Base-by-base conservation (phyloP, 352 stramenopile species). In the Phytophthora uliginosa region DNA sequence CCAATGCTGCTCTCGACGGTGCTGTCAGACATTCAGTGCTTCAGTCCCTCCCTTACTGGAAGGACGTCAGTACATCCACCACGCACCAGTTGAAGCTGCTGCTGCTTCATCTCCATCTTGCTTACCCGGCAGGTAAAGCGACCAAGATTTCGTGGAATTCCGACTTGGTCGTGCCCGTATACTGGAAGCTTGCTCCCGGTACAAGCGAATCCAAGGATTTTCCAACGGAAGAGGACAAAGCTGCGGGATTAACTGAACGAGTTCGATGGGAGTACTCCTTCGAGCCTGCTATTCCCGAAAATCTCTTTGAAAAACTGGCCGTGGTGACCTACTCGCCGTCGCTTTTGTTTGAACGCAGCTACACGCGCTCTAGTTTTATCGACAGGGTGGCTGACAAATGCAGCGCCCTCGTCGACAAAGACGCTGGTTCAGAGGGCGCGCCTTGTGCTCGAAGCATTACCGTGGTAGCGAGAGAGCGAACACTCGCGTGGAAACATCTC, bases 401-500 rank as follows among this genome's bases (percentile, higher is more conserved):
- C 42, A 50, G 17, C 42, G 42, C 42, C 2, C 42, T 50, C 42
- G 42, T 50, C 42, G 42, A 50, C 17, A 50, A n/a, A 50, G 42
- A 50, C 18, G 42, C 42, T n/a, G 42, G 42, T 22, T 50, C 42
- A 22, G 42, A 50, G 20, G 18, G 42, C 6, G 20, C 15, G 2
- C 42, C 42, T 50, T 22, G 42, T 24, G 18, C 54, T 82, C 55
- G 51, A 34, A 62, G 55, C 22, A 36, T 69, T 38, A 63, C 22
- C 4, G 52, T 69, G 40, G 52, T 33, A 28, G 51, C 62, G 9
- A 26, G 10, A 51, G 54, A 60, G 24, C 61, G 36, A n/a, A 59
- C 31, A 6, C 15, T 61, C 12, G 61, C 61, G 7, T 68, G 61
- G 61, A 53, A 62, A 20, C 61, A 68, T 22, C 50, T 68, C 33